Evolutionary conservation across 176 grass and related monocot species (phyloP).

Genomic region (Zizania latifolia): DNA sequence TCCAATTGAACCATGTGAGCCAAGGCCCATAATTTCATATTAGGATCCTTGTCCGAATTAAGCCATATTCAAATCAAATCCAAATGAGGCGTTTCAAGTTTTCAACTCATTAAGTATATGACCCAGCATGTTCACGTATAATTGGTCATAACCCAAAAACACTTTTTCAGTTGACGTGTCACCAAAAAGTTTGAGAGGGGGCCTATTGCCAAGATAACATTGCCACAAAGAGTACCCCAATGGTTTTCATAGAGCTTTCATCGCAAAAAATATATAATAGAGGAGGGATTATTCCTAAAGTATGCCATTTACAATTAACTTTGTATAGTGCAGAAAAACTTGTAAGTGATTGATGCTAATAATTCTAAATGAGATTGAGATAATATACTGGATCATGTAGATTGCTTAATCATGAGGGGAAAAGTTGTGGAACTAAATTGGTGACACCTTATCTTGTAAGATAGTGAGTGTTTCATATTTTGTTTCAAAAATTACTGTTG

Average conservation of each 20-base stretch:
- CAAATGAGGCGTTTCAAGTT: too few species aligned
- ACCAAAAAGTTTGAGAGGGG: not conserved
- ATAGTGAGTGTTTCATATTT: not conserved
- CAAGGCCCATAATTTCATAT: too few species aligned
- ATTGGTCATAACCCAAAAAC: too few species aligned
- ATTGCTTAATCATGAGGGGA: not conserved
- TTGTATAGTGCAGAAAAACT: not conserved
- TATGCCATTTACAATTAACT: not conserved
- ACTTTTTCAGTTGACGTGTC: too few species aligned
- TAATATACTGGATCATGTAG: not conserved
- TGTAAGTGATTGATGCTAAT: not conserved
- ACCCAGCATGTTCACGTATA: too few species aligned
- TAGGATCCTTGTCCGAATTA: too few species aligned
- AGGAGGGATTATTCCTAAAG: not conserved
- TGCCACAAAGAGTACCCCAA: slow-evolving; percentile 15
- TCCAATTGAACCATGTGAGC: too few species aligned
- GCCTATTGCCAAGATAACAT: slow-evolving; percentile 4
- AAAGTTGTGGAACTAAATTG: not conserved
- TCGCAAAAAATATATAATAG: slow-evolving; percentile 11
- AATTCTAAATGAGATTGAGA: not conserved
- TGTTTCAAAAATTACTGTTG: not conserved
- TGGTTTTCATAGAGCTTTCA: slow-evolving; percentile 15
- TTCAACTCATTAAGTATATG: too few species aligned
- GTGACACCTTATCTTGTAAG: not conserved
- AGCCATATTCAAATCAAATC: too few species aligned